These are phyloP conservation scores for Purshia tridentata DNA, from an alignment of 306 rosid genomes.

Conservation along the genomic window DNA sequence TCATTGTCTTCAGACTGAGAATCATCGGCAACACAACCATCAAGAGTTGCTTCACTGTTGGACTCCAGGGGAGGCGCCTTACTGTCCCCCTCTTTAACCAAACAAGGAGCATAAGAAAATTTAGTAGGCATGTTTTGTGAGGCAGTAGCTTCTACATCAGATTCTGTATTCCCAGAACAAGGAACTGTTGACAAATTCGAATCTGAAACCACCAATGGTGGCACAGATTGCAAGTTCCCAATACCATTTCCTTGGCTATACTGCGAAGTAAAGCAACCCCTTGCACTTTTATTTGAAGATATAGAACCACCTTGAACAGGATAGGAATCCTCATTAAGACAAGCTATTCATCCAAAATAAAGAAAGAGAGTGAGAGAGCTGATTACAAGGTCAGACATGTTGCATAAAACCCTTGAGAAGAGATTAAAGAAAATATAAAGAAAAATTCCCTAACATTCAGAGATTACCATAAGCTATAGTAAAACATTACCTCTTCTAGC, in stretches of 20 bases:
- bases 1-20: conserved; percentile 84
- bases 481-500: conserved; percentile 63
- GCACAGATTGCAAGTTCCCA: conserved; percentile 49
- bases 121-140: conserved; percentile 46
- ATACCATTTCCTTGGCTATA: conserved; percentile 58
- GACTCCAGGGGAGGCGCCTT: conserved; percentile 43
- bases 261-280: conserved; percentile 45
- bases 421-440: conserved; percentile 1
- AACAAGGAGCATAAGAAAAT: conserved; percentile 37
- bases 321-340: conserved; percentile 82
- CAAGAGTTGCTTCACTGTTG: conserved; percentile 44
- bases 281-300: conserved; percentile 55
- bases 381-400: conserved; percentile 27
- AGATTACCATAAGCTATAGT: conserved; percentile 25
- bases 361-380: background rate
- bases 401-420: conserved; percentile 21
- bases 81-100: conserved; percentile 44
- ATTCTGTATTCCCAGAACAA: conserved; percentile 41
- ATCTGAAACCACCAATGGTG: conserved; percentile 52
- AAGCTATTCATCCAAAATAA: conserved; percentile 48
- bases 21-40: conserved; percentile 69
- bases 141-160: conserved; percentile 58
- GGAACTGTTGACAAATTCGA: conserved; percentile 43
- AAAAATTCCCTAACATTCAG: conserved; percentile 8
- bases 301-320: conserved; percentile 61